Conservation (phyloP, 352 stramenopile species). For the Globisporangium middletonii region DNA sequence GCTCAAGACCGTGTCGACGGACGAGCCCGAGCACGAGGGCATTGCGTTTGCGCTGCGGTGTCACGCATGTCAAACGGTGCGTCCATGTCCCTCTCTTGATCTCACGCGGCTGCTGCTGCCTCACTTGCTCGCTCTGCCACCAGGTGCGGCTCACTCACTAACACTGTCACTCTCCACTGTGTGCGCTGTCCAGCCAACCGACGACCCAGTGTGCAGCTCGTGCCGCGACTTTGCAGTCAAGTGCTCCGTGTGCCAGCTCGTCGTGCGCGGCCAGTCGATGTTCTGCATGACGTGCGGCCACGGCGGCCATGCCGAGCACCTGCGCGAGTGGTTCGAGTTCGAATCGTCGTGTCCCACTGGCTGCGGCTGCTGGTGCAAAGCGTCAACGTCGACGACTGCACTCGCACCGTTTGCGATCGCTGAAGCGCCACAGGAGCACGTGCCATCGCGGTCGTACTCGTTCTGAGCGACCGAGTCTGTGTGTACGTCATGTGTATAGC, state of each 20-base stretch:
- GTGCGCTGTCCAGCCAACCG: slow-evolving; percentile 26
- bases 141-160: not conserved
- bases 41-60: slow-evolving; percentile 66
- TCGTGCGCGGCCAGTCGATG: slow-evolving; percentile 80
- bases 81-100: not conserved
- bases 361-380: slow-evolving; percentile 84
- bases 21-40: slow-evolving; percentile 30
- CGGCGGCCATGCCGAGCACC: slow-evolving; percentile 62
- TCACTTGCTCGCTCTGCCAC: not conserved
- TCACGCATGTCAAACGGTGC: slow-evolving; percentile 50
- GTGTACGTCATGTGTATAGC: not conserved
- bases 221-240: slow-evolving; percentile 75
- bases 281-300: slow-evolving; percentile 85
- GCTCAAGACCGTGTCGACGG: slow-evolving; percentile 47
- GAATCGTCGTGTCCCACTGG: slow-evolving; percentile 74
- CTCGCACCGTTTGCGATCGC: slow-evolving; percentile 23
- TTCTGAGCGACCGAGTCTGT: slow-evolving; percentile 16
- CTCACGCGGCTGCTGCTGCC: not conserved
- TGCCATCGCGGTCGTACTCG: slow-evolving; percentile 58
- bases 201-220: slow-evolving; percentile 44
- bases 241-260: slow-evolving; percentile 78
- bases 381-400: slow-evolving; percentile 56
- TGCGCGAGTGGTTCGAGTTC: slow-evolving; percentile 72
- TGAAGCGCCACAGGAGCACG: slow-evolving; percentile 21
- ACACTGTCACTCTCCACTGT: not conserved